phyloP scores from a whole-genome alignment of 2,329 filamentous ascomycete species.

The Botryotinia convoluta region DNA sequence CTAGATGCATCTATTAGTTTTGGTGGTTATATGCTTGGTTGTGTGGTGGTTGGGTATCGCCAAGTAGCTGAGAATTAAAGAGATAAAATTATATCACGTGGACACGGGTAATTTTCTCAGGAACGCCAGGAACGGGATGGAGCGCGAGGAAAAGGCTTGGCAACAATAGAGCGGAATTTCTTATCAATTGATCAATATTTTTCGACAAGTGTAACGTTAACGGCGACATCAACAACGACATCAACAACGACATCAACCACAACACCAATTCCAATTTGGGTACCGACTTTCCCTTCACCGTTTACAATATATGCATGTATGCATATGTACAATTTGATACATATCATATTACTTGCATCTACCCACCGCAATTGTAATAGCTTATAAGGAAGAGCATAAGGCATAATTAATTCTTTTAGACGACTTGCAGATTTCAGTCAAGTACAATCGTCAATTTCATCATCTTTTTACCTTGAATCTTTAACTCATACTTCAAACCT shows the following conservation, averaged over 20 bases:
- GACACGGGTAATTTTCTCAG: neutral
- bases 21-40: neutral
- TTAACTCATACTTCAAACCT: neutral
- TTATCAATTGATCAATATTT: neutral
- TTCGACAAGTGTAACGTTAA: neutral
- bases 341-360: constrained; percentile 16
- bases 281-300: neutral
- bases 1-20: neutral
- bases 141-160: neutral
- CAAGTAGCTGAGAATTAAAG: neutral
- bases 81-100: neutral
- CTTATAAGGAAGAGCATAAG: neutral
- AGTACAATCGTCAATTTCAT: neutral
- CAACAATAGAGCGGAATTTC: neutral
- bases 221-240: neutral
- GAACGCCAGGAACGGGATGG: constrained; percentile 8
- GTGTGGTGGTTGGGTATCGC: neutral
- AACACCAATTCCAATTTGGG: neutral
- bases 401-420: constrained; percentile 4
- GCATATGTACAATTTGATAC: neutral
- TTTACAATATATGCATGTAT: constrained; percentile 3
- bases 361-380: neutral
- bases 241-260: neutral
- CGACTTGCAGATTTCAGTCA: constrained; percentile 12
- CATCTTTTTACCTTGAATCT: neutral